Evolutionary conservation across 495 filamentous ascomycete genomes (phyloP), one percentile per base, ranked within the genome.

Genomic region (Cairneyella variabilis): DNA sequence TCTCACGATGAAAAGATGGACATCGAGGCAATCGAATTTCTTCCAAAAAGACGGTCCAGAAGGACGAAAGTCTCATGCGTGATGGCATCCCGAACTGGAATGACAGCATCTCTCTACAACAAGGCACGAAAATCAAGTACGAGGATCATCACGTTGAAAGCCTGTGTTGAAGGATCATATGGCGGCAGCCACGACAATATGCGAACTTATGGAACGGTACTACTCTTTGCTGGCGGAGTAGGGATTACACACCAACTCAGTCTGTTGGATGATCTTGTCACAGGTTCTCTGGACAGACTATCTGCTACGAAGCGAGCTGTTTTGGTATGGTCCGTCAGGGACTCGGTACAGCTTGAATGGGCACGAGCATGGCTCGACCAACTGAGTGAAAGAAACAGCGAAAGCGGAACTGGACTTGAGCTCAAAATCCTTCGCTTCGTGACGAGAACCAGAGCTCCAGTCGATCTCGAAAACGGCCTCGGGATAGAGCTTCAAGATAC

Each of bases 291-390:
- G 7, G 68, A 74, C 10, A 71, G 70, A 40, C 76, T 75, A 18
- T 75, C 77, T 34, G 77, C 83, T n/a, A 82, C 79, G 1, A 72
- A 74, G 23, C 72, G 77, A 38, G 73, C 89, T 58, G 72, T 84
- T 18, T 78, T 90, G 3, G 73, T 88, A 53, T 90, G 86, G 86
- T 78, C 75, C 22, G 77, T 90, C 34, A 79, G 83, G 28, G 79
- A 71, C 23, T 78, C 82, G 5, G 85, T 88, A 30, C 78, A 82
- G 42, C 73, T 90, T 14, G 72, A 80, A 51, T 90, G 86, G 86
- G 77, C 88, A n/a, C 76, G 79, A 2, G 70, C 76, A 12, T 91
- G 81, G 82, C 88, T 90, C 85, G 83, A 89, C 59, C 66, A 82
- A 61, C 84, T 90, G 7, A 53, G 71, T 89, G 18, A 71, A 71